Evolutionary conservation across 176 grass and related monocot species (phyloP), one percentile per base, ranked within the genome.

Genomic region (Oryza glumipatula): DNA sequence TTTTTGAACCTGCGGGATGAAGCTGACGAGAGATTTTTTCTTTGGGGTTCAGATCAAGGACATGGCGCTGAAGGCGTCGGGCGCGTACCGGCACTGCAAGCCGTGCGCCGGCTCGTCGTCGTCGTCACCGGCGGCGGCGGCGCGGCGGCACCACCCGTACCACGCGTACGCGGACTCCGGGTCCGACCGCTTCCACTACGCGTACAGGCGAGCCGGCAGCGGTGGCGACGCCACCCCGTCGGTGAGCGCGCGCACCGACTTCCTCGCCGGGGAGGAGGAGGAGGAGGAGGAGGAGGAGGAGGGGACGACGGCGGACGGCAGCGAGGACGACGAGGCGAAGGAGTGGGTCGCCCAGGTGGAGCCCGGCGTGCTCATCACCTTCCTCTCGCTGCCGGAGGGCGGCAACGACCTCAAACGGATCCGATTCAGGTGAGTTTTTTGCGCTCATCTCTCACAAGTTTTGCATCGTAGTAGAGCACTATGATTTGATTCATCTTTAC

Each of bases 331-430:
- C 3, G 84, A 94, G 72, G 83, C 38, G 13, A 94, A 90, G 88
- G 94, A 94, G 66, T 94, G 94, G 94, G 89, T 97, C 35, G 92
- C 94, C 4, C 94, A 94, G 72, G 94, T 97, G 3, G 94, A 97
- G 47, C 92, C 94, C 22, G 94, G 94, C 4, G 92, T 97, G 76
- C 89, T 97, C 67, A 97, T 97, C 86, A 92, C 94, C 49, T 97
- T 97, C 76, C 80, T 94, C 36, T 88, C 92, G 65, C 86, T 94
- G 48, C 92, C 82, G 4, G 83, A 88, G 11, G 94, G 94, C 23
- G 89, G 94, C 12, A 97, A 97, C 76, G 85, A 94, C 52, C 89
- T 97, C 61, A 92, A 91, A 68, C 88, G 92, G 79, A 97, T 97
- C 89, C 85, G 94, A 52, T 97, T 97, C 92, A 97, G 94, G 94